Evolutionary conservation across 768 basidiomycete genomes (phyloP), one percentile per base, ranked within the genome.

Genomic region (Pisolithus albus): DNA sequence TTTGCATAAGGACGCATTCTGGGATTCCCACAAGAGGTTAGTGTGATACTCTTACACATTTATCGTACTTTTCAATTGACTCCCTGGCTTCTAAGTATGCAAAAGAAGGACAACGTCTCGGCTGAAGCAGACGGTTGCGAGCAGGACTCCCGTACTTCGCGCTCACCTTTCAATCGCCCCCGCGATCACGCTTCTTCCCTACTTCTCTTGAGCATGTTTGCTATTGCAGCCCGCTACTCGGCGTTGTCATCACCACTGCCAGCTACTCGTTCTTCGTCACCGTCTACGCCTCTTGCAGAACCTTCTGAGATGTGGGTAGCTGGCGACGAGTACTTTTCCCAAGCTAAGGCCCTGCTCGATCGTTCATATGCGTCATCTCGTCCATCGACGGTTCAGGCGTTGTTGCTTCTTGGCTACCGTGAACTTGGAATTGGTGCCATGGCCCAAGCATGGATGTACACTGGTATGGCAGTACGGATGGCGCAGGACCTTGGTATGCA

Each of bases 401-500:
- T 93, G 18, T 74, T 94, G 9, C 75, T 94, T 9, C 77, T 92
- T 70, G 86, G 85, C 7, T 92, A 87, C 62, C 77, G 91, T 7
- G 90, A 94, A 67, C 78, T 91, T 39, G 92, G 92, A 3, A 87
- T 92, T 52, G 92, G 88, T 42, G 82, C 88, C 16, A 94, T 92
- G 90, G 84, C 86, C 7, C 81, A 86, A 65, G 84, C 88, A 30
- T 94, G 91, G 92, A 77, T 83, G 9, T 90, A 86, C 61, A 78
- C 83, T 18, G 90, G 91, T 10, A 88, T 90, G 85, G 90, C 86
- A 0, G 83, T 93, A 36, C 78, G 92, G n/a, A 92, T 93, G 89
- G 89, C 89, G 15, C 89, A 90, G 67, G 89, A 92, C 66, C 66
- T 92, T 50, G 89, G 89, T 7, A 80, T 92, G 78, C 89, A 92